Evolutionary conservation across 371 early-diverging fungal genomes (phyloP).

Genomic region (Mortierella sp.): DNA sequence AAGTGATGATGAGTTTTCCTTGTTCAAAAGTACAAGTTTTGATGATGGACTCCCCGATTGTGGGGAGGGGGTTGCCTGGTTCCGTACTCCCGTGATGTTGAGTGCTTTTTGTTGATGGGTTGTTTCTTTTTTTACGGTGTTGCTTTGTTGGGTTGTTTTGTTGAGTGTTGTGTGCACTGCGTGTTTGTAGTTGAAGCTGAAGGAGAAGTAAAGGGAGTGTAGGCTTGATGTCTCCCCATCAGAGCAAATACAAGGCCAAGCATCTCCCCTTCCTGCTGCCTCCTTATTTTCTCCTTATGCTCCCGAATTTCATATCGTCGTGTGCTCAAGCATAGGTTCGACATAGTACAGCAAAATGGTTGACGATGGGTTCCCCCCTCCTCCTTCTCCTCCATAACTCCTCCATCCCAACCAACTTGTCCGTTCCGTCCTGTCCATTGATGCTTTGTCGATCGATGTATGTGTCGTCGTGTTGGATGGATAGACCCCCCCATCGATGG

Average conservation of each 20-base stretch:
- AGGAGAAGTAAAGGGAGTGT: background rate
- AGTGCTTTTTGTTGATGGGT: too few relatives aligned
- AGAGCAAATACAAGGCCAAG: background rate
- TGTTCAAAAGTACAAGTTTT: background rate
- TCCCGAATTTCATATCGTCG: background rate
- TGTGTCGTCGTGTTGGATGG: background rate
- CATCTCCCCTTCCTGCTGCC: background rate
- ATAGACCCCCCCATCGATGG: conserved; percentile 25
- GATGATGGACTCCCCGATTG: background rate
- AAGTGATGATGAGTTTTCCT: conserved; percentile 8
- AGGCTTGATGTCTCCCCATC: background rate
- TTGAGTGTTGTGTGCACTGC: background rate
- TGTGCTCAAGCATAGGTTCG: background rate
- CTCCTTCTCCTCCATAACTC: too few relatives aligned
- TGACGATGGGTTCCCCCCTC: background rate
- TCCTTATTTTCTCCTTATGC: background rate
- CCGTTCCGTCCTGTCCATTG: background rate
- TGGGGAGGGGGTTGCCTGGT: background rate
- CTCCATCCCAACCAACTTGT: too few relatives aligned
- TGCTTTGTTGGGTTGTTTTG: too few relatives aligned
- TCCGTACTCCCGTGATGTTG: background rate
- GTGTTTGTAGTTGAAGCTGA: background rate
- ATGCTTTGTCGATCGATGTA: background rate
- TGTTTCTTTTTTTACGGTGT: too few relatives aligned
- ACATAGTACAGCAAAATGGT: background rate